Percentiles rank a stretch among this genome's conserved stretches.
Conservation (phyloP, 179 eudicot genomes). For the Sideroxylon spinosum region DNA sequence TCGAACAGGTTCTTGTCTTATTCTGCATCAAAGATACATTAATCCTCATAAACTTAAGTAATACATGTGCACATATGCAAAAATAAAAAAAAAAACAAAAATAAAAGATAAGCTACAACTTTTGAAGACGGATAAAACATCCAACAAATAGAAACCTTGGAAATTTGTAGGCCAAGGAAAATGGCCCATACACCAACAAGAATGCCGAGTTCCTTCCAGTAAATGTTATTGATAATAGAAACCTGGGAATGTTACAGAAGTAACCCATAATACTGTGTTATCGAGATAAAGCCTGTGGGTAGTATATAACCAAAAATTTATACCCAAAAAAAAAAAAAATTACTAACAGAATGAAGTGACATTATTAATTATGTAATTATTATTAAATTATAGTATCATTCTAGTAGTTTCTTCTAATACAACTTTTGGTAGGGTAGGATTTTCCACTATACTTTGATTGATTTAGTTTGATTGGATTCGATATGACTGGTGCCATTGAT, state of each 20-base stretch:
- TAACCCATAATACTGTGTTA: background rate
- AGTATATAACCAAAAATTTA: too few species aligned
- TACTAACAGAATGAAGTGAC: too few species aligned
- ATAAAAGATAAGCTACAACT: too few species aligned
- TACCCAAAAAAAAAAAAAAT: too few species aligned
- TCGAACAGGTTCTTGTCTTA: slow-evolving; percentile 43
- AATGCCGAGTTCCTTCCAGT: slow-evolving; percentile 23
- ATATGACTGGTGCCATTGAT: slow-evolving; percentile 9
- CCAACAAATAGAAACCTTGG: background rate
- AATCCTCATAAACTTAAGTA: background rate
- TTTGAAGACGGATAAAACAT: background rate
- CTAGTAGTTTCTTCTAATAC: too few species aligned
- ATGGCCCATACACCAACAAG: slow-evolving; percentile 23
- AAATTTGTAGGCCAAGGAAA: slow-evolving; percentile 4
- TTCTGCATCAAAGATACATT: slow-evolving; percentile 32
- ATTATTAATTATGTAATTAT: too few species aligned
- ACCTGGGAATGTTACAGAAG: background rate
- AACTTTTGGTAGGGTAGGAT: too few species aligned
- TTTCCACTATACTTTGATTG: background rate
- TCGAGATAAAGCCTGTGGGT: background rate
- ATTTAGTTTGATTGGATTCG: background rate
- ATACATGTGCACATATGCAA: background rate
- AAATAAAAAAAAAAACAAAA: too few species aligned
- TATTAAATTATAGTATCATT: too few species aligned
- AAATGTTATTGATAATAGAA: slow-evolving; percentile 14